Evolutionary conservation across 139 green algal genomes (phyloP), one percentile per base, ranked within the genome.

Genomic region (Chlamydomonas sphaeroides): DNA sequence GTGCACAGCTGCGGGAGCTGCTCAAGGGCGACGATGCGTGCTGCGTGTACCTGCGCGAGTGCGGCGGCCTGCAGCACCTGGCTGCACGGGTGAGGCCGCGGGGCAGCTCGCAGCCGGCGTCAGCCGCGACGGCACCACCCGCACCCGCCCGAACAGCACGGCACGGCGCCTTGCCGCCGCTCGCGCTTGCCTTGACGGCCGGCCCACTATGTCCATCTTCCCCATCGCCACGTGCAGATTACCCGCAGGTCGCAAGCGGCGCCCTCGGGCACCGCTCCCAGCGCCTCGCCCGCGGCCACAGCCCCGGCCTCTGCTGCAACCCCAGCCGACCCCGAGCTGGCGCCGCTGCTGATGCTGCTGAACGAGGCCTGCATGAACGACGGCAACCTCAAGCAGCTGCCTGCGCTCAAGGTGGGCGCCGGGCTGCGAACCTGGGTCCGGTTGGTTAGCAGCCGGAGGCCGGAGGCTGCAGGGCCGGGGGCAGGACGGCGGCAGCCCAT

Each of bases 41-140:
- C 61, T 79, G 77, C n/a, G 67, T 92, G 21, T 92, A 94, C 84
- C 79, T 92, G 21, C 78, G 89, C 17, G 83, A 87, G 45, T 92
- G 87, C 78, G 89, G 89, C 1, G 91, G 91, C 11, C 38, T 94
- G 21, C n/a, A 79, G 74, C 32, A 70, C 39, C 10, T 70, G 32
- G 72, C 72, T 1, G 30, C 38, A 30, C 23, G 53, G 56, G 72
- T 80, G 57, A 39, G 72, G 41, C 25, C 4, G 8, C 8, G 20
- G 53, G 53, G 53, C 23, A 18, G 15, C 23, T 11, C 11, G 49
- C 49, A 56, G 49, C 8, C 18, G 49, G 49, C 49, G 45, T 51
- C 45, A 51, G 10, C 45, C 45, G 45, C 56, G 56, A 7, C 56
- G 10, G 5, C 56, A 65, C 56, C 56, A 65, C 11, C 56, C 15